Base-by-base conservation (phyloP, 306 rosid species). In the Glycine tomentella region DNA sequence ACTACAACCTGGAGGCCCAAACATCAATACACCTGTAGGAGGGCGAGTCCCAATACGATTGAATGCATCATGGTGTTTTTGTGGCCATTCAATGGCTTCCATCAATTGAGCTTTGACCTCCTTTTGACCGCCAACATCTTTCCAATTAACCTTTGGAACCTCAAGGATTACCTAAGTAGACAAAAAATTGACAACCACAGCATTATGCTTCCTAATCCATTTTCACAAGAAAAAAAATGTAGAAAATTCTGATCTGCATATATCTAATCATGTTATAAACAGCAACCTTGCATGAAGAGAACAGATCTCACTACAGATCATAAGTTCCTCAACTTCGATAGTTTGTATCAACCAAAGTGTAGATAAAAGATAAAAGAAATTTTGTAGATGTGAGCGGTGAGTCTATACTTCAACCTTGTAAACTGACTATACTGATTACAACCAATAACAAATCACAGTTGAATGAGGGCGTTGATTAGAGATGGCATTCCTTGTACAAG, bases 1-100 rank as follows among this genome's bases (percentile, higher is more conserved):
- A 88, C 99, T 90, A 87, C 99, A 95, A 71, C 99, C 99, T 76
- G 99, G 98, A 81, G 98, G 97, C 76, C 97, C 97, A 84, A 90
- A 95, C 92, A 95, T 33, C 86, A 93, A 81, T 44, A 93, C 83
- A 36, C 97, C 99, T 44, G 91, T 87, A 42, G 98, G 98, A 56
- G 98, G 97, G 38, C 79, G 85, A 80, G 90, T 88, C 77, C 99
- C 97, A 76, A 93, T 91, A 8, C 95, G 97, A 69, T 78, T 72
- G 82, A 95, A 91, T 80, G 97, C 99, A 50, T 89, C 94, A 66
- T 74, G 89, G 84, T 93, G 92, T 81, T 88, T 90, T 82, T 93
- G 97, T 69, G 97, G 99, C 99, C 99, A 95, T 82, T 89, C 91
- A 53, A 95, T 94, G 36, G 97, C 97, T 88, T 95, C 97, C 90